phyloP scores from a whole-genome alignment of 805 yeast species.

The Yarrowia divulgata region DNA sequence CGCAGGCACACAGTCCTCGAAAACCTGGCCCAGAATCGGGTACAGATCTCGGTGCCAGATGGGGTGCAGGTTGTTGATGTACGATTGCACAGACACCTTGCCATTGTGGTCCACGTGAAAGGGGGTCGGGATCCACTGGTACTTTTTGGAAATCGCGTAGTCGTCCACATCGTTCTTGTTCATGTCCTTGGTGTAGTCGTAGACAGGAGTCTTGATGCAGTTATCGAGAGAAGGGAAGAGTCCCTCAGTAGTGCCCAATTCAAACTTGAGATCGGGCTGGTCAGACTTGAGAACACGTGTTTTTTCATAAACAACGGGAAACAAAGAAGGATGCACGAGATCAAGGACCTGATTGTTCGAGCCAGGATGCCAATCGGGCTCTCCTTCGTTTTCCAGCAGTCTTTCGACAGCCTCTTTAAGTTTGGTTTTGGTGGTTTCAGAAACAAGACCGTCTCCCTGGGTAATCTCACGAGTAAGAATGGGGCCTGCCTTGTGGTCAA shows the following conservation, averaged over 20 bases:
- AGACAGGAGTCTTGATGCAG: conserved; percentile 10
- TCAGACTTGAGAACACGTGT: conserved; percentile 2
- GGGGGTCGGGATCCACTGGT: conserved; percentile 54
- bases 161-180: conserved; percentile 28
- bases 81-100: conserved; percentile 48
- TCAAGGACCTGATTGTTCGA: conserved; percentile 53
- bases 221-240: conserved; percentile 16
- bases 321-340: conserved; percentile 55
- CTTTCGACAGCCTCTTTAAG: conserved; percentile 25
- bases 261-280: conserved; percentile 15
- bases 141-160: conserved; percentile 45
- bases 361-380: conserved; percentile 53
- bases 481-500: conserved; percentile 42
- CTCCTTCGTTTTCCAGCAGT: conserved; percentile 42
- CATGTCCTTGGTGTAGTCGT: conserved; percentile 1
- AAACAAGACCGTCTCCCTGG: conserved; percentile 45
- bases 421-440: conserved; percentile 41
- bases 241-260: conserved; percentile 8
- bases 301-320: conserved; percentile 50
- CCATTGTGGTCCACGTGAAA: conserved; percentile 42
- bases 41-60: conserved; percentile 47
- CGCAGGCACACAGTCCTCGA: conserved; percentile 51
- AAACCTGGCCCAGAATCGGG: conserved; percentile 49
- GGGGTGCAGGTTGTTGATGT: conserved; percentile 56
- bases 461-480: conserved; percentile 46